phyloP scores from a whole-genome alignment of 768 basidiomycete genomes.

The Chlorophyllum brunneum region DNA sequence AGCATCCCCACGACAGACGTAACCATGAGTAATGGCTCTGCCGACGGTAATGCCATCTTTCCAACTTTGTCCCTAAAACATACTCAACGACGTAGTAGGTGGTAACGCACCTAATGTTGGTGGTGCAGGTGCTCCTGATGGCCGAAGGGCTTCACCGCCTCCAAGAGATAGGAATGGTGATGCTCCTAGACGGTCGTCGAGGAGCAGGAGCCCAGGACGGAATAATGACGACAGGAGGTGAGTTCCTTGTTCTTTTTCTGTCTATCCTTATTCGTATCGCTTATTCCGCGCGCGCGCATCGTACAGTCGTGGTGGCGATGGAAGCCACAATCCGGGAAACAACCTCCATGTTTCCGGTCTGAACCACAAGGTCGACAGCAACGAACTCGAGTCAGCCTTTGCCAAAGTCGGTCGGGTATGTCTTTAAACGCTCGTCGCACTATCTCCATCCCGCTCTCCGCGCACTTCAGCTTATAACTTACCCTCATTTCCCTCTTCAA shows the following conservation, averaged over 20 bases:
- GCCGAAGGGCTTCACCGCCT: slow-evolving; percentile 36
- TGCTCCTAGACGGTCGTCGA: slow-evolving; percentile 62
- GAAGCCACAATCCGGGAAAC: slow-evolving; percentile 63
- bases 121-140: slow-evolving; percentile 48
- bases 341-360: slow-evolving; percentile 62
- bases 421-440: too few relatives aligned
- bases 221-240: slow-evolving; percentile 54
- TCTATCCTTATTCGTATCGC: slow-evolving; percentile 11
- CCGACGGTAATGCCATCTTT: slow-evolving; percentile 33
- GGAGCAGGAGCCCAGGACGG: slow-evolving; percentile 71
- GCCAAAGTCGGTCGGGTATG: slow-evolving; percentile 66
- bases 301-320: slow-evolving; percentile 38
- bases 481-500: not conserved
- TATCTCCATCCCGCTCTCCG: slow-evolving; percentile 5
- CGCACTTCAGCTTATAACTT: not conserved
- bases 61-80: not conserved
- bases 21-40: slow-evolving; percentile 33
- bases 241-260: slow-evolving; percentile 25
- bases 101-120: slow-evolving; percentile 7
- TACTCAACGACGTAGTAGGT: not conserved
- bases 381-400: slow-evolving; percentile 86
- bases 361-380: slow-evolving; percentile 62
- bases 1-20: slow-evolving; percentile 65
- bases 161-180: slow-evolving; percentile 43
- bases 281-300: too few relatives aligned